Conservation (phyloP, 805 yeast genomes). For the Lipomyces japonicus region DNA sequence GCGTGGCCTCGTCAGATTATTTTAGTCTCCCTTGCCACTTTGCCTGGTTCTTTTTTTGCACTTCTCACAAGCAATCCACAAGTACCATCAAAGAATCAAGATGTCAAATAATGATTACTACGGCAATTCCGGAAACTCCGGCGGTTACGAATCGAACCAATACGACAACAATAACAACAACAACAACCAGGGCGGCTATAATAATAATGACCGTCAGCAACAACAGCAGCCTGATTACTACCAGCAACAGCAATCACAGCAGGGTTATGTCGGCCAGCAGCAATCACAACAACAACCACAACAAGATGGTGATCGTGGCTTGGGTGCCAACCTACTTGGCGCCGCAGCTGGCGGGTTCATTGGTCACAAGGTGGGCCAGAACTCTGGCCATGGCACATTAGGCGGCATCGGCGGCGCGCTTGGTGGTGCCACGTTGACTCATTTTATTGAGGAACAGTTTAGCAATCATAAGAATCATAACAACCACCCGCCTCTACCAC, state of each 20-base stretch:
- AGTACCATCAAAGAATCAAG: not conserved
- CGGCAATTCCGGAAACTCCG: too few relatives aligned
- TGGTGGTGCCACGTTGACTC: slow-evolving; percentile 20
- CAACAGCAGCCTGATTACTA: slow-evolving; percentile 15
- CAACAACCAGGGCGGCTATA: slow-evolving; percentile 1
- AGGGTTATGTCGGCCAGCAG: slow-evolving; percentile 14
- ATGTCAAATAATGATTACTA: slow-evolving; percentile 15
- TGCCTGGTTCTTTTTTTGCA: too few relatives aligned
- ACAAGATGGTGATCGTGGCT: slow-evolving; percentile 22
- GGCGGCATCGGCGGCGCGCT: slow-evolving; percentile 27
- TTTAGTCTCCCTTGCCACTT: too few relatives aligned
- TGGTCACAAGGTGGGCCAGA: slow-evolving; percentile 23
- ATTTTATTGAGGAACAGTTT: not conserved
- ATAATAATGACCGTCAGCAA: slow-evolving; percentile 9
- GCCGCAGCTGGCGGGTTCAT: slow-evolving; percentile 19
- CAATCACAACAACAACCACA: slow-evolving; percentile 17
- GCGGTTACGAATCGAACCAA: not conserved
- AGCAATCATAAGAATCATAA: not conserved
- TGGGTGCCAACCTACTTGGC: slow-evolving; percentile 18
- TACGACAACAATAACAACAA: not conserved
- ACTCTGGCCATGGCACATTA: slow-evolving; percentile 21
- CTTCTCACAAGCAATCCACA: too few relatives aligned
- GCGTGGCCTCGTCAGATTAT: too few relatives aligned
- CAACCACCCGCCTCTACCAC: too few relatives aligned
- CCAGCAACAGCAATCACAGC: slow-evolving; percentile 23